Evolutionary conservation across 2,329 filamentous ascomycete genomes (phyloP).

Genomic region (Microdochium trichocladiopsis): DNA sequence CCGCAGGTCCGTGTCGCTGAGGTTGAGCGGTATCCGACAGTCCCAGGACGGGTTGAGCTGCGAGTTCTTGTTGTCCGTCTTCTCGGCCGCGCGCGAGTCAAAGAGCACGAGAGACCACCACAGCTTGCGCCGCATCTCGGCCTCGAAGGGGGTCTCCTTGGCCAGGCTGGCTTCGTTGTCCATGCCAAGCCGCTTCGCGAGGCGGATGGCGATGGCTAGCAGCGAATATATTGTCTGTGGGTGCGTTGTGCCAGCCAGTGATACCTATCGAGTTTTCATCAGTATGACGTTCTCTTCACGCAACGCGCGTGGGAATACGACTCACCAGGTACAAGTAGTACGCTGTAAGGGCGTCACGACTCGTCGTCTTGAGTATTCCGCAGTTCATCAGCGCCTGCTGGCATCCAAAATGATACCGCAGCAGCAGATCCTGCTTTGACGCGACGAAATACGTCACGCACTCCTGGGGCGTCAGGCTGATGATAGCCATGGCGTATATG

Average conservation of each 20-base stretch:
- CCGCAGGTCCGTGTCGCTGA: constrained; percentile 37
- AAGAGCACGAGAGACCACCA: constrained; percentile 56
- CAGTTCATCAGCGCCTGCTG: constrained; percentile 47
- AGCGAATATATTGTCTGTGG: constrained; percentile 44
- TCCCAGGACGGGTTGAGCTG: constrained; percentile 29
- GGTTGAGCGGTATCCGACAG: constrained; percentile 33
- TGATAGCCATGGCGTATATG: constrained; percentile 35
- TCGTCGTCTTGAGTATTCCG: constrained; percentile 38
- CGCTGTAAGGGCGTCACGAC: constrained; percentile 48
- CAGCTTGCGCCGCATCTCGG: constrained; percentile 52
- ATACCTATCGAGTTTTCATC: constrained; percentile 30
- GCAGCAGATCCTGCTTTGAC: constrained; percentile 30
- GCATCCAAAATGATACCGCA: constrained; percentile 37
- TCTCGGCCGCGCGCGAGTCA: constrained; percentile 48
- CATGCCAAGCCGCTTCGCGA: constrained; percentile 50
- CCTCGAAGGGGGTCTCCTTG: constrained; percentile 32
- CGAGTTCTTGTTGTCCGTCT: constrained; percentile 28
- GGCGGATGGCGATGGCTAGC: constrained; percentile 46
- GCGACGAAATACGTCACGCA: constrained; percentile 33
- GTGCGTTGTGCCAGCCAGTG: constrained; percentile 31
- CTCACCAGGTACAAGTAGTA: constrained; percentile 49
- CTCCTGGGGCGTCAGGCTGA: constrained; percentile 33
- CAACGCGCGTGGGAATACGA: too few relatives aligned
- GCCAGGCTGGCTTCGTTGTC: constrained; percentile 34
- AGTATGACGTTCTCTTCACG: too few relatives aligned